These are phyloP conservation scores for Hortaea werneckii DNA, from an alignment of 2,329 filamentous ascomycete species.

Conservation along the genomic window DNA sequence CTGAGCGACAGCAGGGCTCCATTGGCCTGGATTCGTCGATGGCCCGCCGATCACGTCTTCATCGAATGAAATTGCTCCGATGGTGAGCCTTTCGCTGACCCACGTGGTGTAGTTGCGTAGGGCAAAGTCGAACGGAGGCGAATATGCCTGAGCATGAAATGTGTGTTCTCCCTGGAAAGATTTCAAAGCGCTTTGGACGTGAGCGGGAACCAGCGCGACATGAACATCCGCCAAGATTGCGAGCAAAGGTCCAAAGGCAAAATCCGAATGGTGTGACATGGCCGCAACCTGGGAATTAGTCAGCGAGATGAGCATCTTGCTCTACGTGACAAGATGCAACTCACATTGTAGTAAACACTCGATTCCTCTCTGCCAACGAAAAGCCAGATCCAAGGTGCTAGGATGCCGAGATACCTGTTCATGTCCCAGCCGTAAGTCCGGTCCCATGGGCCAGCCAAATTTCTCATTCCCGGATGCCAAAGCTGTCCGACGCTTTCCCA, in stretches of 20 bases:
- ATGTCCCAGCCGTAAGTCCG: slow-evolving; percentile 54
- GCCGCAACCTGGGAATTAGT: slow-evolving; percentile 7
- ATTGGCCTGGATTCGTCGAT: no score
- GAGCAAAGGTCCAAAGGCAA: background rate
- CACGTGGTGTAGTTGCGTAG: no score
- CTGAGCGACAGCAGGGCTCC: no score
- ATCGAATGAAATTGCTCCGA: no score
- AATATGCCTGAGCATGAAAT: no score
- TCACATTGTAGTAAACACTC: slow-evolving; percentile 24
- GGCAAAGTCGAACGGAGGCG: no score
- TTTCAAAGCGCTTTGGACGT: background rate
- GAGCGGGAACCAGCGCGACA: background rate
- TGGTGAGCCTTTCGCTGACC: no score
- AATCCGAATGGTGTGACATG: slow-evolving; percentile 3
- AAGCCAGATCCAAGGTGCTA: slow-evolving; percentile 51
- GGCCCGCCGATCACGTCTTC: no score
- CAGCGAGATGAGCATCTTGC: background rate
- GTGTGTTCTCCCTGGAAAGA: no score
- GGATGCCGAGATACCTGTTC: slow-evolving; percentile 50
- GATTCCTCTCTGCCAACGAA: slow-evolving; percentile 40
- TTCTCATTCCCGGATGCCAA: slow-evolving; percentile 50
- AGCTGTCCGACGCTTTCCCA: slow-evolving; percentile 45
- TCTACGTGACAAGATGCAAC: background rate
- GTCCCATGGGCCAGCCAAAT: slow-evolving; percentile 56
- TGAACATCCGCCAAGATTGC: background rate